A percentile compares a stretch with the other conserved stretches of the same genome.
These are phyloP conservation scores for Apiotrichum brassicae DNA, from an alignment of 1,284 basidiomycete species.

Conservation along the genomic window DNA sequence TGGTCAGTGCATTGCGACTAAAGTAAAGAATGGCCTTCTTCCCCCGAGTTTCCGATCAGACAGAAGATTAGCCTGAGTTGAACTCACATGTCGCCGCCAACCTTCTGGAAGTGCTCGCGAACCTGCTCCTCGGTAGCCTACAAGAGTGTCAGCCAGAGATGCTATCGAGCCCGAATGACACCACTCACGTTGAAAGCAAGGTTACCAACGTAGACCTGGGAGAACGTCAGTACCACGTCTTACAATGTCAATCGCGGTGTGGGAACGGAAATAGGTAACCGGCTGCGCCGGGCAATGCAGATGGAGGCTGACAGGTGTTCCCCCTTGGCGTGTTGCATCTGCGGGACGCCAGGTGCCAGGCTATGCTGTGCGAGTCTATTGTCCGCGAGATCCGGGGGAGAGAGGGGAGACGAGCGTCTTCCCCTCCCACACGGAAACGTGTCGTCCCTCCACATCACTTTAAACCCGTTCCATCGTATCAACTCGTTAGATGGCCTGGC, in stretches of 20 bases:
- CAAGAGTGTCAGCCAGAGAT: background rate
- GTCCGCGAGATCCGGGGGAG: no score
- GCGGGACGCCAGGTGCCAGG: no score
- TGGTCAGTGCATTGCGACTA: slow-evolving; percentile 2
- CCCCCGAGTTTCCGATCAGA: background rate
- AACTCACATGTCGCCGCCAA: slow-evolving; percentile 41
- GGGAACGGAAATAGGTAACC: no score
- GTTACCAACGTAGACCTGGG: slow-evolving; percentile 46
- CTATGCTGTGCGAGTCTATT: no score
- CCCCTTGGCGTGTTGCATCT: background rate
- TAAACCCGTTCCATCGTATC: no score
- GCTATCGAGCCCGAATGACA: background rate
- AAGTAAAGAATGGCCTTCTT: no score
- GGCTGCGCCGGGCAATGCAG: no score
- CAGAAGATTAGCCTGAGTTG: background rate
- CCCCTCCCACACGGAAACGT: no score
- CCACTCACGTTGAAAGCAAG: slow-evolving; percentile 36
- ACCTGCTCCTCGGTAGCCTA: slow-evolving; percentile 42
- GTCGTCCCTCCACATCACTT: no score
- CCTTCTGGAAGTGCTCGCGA: slow-evolving; percentile 31
- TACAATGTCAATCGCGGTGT: background rate
- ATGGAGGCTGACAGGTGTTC: background rate
- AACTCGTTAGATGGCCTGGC: no score
- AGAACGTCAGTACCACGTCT: background rate
- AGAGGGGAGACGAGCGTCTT: no score